These are phyloP conservation scores for Mallotus nudiflorus DNA, from an alignment of 345 rosid species.

Conservation along the genomic window DNA sequence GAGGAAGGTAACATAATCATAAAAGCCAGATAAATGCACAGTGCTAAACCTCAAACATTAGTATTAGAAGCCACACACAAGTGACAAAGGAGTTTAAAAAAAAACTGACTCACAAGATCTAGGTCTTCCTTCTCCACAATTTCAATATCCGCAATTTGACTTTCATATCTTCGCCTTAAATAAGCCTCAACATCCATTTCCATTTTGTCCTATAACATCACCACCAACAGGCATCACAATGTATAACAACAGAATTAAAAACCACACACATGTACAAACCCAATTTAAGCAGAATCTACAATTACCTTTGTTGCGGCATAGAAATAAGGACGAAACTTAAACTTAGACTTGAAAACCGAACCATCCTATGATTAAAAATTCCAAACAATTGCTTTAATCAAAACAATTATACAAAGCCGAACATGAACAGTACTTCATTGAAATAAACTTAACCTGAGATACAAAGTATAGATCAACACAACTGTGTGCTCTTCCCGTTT, in stretches of 20 bases:
- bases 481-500: slow-evolving; percentile 58
- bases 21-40: background rate
- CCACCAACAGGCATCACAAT: background rate
- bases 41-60: background rate
- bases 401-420: background rate
- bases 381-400: background rate
- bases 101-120: slow-evolving; percentile 63
- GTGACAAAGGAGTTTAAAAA: background rate
- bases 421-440: background rate
- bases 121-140: slow-evolving; percentile 86
- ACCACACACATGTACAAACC: background rate
- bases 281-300: background rate
- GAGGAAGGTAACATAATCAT: background rate
- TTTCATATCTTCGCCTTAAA: slow-evolving; percentile 76
- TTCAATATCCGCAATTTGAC: slow-evolving; percentile 73
- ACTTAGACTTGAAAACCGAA: slow-evolving; percentile 79
- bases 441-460: slow-evolving; percentile 62
- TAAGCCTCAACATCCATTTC: slow-evolving; percentile 95
- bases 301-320: slow-evolving; percentile 79
- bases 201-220: slow-evolving; percentile 52
- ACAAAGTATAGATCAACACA: slow-evolving; percentile 91
- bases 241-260: background rate
- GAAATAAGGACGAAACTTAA: slow-evolving; percentile 87
- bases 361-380: slow-evolving; percentile 59
- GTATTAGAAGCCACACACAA: background rate